Evolutionary conservation across 208 protist species (phyloP), one percentile per base, ranked within the genome.

Genomic region (Leishmania amazonensis): DNA sequence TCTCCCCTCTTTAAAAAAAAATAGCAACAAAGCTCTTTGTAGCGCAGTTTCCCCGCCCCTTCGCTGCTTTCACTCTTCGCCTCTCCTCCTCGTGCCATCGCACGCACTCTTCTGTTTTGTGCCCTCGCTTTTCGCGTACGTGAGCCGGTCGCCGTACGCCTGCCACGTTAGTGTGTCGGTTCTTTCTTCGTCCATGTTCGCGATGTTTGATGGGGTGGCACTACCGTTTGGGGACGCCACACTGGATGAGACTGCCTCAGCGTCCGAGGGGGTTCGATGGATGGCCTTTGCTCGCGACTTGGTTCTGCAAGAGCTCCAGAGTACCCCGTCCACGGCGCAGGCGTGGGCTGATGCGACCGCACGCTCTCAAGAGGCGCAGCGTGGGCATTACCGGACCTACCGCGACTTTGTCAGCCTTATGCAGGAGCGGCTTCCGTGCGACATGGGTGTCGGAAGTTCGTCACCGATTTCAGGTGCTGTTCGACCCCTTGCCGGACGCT

Each of bases 391-490:
- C 45, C 70, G 3, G 45, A 31, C 38, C 6, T 51, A 53, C 45
- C 45, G 40, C 42, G 47, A n/a, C 49, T 85, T 81, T 8, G 1
- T 67, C 31, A 17, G 19, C 1, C 62, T 75, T 13, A 38, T 85
- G 70, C 67, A 40, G 15, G 40, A 28, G n/a, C 71, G 54, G 1
- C 49, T 76, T 35, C 40, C 70, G 3, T 6, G 11, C 21, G 17
- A 68, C 13, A 31, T 73, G 3, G 40, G 21, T 24, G 3, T 54
- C 0, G 75, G 13, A 19, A 78, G 24, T 45, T 70, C 35, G 9
- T 85, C 82, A 31, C 82, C 82, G 3, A 57, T 85, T 15, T 79
- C 78, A 42, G 82, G 81, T 13, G 11, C 70, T 8, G 40, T 38
- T 21, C 70, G 73, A 31, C 42, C 17, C 19, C 3, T 21, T 13